Conservation (phyloP, 768 basidiomycete genomes). For the Suillus occidentalis region DNA sequence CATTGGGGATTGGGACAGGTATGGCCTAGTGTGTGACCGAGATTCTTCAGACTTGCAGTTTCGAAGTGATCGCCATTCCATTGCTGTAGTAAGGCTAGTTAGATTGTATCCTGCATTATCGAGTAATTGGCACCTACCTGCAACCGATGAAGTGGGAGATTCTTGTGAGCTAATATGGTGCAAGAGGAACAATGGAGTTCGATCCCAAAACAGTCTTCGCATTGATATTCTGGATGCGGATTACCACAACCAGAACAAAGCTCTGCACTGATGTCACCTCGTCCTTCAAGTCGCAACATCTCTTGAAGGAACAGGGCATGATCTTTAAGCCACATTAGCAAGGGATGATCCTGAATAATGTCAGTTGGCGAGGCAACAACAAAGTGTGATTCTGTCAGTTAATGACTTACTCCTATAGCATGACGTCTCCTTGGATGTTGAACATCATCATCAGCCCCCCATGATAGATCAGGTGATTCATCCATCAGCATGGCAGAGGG, state of each 20-base stretch:
- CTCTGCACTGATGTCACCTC: background rate
- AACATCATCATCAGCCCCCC: background rate
- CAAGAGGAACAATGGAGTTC: constrained; percentile 10
- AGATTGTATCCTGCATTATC: background rate
- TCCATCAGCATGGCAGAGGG: too few species aligned
- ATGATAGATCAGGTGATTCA: background rate
- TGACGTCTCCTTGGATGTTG: background rate
- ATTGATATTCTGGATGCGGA: background rate
- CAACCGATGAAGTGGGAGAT: constrained; percentile 16
- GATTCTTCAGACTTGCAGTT: constrained; percentile 8
- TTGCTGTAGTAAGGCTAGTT: constrained; percentile 9
- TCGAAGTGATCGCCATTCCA: constrained; percentile 19
- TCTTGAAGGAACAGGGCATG: constrained; percentile 6
- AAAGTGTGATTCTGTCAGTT: background rate
- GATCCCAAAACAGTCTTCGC: constrained; percentile 14
- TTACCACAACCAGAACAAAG: background rate
- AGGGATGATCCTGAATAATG: background rate
- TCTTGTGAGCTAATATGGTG: background rate
- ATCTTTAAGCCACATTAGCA: constrained; percentile 8
- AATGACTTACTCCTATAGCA: background rate
- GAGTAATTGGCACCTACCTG: constrained; percentile 9
- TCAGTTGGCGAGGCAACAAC: background rate
- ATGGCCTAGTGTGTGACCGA: constrained; percentile 16
- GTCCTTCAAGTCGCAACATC: constrained; percentile 5
- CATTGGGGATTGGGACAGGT: constrained; percentile 2